Conservation (phyloP, 108 stramenopile species). For the Cyclotella atomus region DNA sequence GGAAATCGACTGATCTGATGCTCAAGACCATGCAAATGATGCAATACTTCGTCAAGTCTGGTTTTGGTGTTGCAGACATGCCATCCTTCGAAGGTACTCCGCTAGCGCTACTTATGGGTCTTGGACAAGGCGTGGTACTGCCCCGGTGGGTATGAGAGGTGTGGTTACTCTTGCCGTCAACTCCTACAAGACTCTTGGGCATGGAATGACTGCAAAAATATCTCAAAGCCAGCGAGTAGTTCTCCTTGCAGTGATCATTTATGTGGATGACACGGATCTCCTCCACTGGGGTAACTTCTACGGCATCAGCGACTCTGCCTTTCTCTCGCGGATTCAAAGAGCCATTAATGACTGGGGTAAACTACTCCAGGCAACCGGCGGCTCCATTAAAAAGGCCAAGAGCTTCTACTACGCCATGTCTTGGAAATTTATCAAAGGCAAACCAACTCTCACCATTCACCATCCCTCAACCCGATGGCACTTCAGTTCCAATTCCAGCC, state of each 20-base stretch:
- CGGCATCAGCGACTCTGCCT: neutral
- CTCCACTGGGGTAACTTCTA: neutral
- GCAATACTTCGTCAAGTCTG: neutral
- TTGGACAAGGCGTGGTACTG: neutral
- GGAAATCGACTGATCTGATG: neutral
- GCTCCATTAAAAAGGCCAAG: neutral
- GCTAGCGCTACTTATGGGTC: neutral
- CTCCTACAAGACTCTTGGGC: neutral
- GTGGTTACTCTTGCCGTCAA: neutral
- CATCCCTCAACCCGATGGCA: neutral
- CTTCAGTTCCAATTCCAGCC: neutral
- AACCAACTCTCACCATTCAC: neutral
- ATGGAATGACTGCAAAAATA: neutral
- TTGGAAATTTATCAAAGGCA: neutral
- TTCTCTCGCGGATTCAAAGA: neutral
- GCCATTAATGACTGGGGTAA: neutral
- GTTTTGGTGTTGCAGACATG: neutral
- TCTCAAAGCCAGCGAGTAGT: neutral
- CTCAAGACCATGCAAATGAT: neutral
- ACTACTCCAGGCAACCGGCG: neutral
- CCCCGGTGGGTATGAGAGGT: neutral
- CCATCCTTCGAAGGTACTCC: neutral
- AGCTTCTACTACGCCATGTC: neutral
- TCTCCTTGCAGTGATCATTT: neutral
- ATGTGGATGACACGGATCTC: slow-evolving; percentile 3